Base-by-base conservation (phyloP, 2,329 filamentous ascomycete genomes). In the Penicillium sp. region DNA sequence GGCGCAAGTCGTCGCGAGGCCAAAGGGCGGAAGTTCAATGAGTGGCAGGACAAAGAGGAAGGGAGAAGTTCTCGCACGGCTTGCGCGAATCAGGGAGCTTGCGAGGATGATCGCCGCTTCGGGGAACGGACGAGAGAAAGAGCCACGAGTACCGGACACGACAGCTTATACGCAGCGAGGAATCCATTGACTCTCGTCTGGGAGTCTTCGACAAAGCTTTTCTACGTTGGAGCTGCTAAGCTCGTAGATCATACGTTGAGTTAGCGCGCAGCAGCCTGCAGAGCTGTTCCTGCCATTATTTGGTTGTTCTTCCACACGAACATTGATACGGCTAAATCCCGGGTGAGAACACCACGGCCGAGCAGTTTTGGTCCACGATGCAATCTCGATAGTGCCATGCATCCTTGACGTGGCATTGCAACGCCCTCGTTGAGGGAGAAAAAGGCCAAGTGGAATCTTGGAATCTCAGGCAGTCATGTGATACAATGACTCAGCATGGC, bases 101-200 rank as follows among this genome's bases (percentile, higher is more conserved):
- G 25, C 36, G 41, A 50, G 49, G 51, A 54, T 54, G 44, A 43
- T 51, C 51, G 49, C 49, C 51, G 45, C 41, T 51, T 54, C 46
- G 48, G 51, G 51, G 47, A 46, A 45, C 27, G 32, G 21, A 31
- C 19, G 34, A 36, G 36, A 29, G 29, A 38, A 42, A 48, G 11
- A 31, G 30, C 33, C 27, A 40, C 39, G 33, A 17, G 27, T 16
- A 33, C 26, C 4, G n/a, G 18, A 15, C 15, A 19, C 7, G 4
- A 4, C 29, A 25, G 13, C 11, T 3, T 23, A n/a, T n/a, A n/a
- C n/a, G n/a, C n/a, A n/a, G n/a, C n/a, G n/a, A n/a, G n/a, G n/a
- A n/a, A n/a, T n/a, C n/a, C n/a, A 11, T n/a, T 25, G 17, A 20
- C 15, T 30, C 10, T 19, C 20, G 17, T 6, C 13, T 25, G 11